phyloP scores from a whole-genome alignment of 2,329 filamentous ascomycete species.

The Verticillium albo-atrum region DNA sequence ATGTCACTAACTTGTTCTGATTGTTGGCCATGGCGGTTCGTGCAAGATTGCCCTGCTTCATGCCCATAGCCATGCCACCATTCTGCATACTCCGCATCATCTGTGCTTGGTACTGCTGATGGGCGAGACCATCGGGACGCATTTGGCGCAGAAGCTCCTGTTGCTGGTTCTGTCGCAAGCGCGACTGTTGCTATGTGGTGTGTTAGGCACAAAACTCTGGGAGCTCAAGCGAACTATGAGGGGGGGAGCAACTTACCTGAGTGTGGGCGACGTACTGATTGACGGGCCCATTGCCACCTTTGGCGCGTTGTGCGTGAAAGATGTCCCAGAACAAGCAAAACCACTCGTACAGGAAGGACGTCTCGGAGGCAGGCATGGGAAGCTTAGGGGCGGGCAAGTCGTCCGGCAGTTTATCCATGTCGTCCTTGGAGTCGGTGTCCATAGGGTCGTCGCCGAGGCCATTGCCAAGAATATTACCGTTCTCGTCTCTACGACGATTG shows the following conservation, averaged over 20 bases:
- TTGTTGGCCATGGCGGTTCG: constrained; percentile 77
- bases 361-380: constrained; percentile 60
- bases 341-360: constrained; percentile 94
- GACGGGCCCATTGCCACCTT: constrained; percentile 58
- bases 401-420: constrained; percentile 70
- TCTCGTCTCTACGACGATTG: constrained; percentile 61
- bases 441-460: constrained; percentile 70
- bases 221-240: constrained; percentile 5
- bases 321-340: constrained; percentile 98
- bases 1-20: constrained; percentile 57
- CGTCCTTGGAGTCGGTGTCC: constrained; percentile 80
- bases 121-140: constrained; percentile 53
- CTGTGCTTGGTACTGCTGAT: constrained; percentile 52
- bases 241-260: constrained; percentile 55
- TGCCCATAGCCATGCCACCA: constrained; percentile 52
- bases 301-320: constrained; percentile 74
- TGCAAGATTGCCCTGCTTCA: constrained; percentile 60
- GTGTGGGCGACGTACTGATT: constrained; percentile 77
- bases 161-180: constrained; percentile 70
- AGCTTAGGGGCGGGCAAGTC: constrained; percentile 75
- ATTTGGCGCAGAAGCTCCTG: constrained; percentile 73
- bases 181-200: constrained; percentile 54
- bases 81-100: constrained; percentile 67
- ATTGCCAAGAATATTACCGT: constrained; percentile 63
- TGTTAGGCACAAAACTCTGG: no score